phyloP scores from a whole-genome alignment of 148 eudicot genomes.

The Vaccinium vitisidaea region DNA sequence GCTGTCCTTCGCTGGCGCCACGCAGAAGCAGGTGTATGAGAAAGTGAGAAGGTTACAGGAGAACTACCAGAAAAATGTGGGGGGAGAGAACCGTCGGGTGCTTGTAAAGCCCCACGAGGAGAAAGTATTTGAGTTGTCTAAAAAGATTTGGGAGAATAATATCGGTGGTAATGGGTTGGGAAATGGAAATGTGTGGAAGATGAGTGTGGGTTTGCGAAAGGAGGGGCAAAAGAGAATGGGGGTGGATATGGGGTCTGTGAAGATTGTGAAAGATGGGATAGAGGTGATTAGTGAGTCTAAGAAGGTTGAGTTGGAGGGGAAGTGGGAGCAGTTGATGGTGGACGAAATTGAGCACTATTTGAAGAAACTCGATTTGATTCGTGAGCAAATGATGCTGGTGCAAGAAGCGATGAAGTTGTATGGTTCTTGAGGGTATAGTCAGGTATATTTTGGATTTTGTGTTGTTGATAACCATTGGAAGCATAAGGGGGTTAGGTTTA shows the following conservation, averaged over 20 bases:
- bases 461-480: too few species aligned
- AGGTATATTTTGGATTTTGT: too few species aligned
- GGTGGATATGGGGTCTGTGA: background rate
- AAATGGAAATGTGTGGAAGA: background rate
- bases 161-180: background rate
- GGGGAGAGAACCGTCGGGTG: constrained; percentile 26
- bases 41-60: constrained; percentile 49
- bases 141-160: constrained; percentile 41
- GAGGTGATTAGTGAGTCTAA: constrained; percentile 23
- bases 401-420: constrained; percentile 5
- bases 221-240: background rate
- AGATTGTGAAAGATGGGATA: constrained; percentile 21
- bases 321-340: constrained; percentile 34
- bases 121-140: constrained; percentile 37
- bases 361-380: constrained; percentile 25
- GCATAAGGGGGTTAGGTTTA: background rate
- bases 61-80: constrained; percentile 36
- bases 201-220: background rate
- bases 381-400: constrained; percentile 24
- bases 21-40: constrained; percentile 38
- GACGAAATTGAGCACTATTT: constrained; percentile 29
- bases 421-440: too few species aligned
- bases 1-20: constrained; percentile 25
- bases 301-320: constrained; percentile 31
- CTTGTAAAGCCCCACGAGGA: constrained; percentile 46